Evolutionary conservation across 306 rosid species (phyloP).

Genomic region (Rosa rugosa): DNA sequence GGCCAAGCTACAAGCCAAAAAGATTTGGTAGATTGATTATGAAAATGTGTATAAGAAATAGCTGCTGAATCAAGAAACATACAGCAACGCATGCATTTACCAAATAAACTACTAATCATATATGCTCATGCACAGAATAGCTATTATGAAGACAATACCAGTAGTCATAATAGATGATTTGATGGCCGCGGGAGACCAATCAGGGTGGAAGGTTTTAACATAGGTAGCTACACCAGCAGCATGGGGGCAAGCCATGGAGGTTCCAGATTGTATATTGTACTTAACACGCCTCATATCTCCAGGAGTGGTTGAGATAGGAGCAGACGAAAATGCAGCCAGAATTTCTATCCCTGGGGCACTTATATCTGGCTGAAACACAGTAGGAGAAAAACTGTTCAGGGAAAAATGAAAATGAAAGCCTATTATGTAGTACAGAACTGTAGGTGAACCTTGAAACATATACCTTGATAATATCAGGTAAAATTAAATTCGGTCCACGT

Average conservation of each 20-base stretch:
- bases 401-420: no score
- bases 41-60: no score
- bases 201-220: conserved; percentile 32
- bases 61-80: no score
- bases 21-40: no score
- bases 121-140: conserved; percentile 23
- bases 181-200: conserved; percentile 42
- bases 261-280: conserved; percentile 23
- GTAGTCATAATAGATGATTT: conserved; percentile 34
- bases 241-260: conserved; percentile 37
- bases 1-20: conserved; percentile 15
- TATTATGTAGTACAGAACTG: not conserved
- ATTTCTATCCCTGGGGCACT: conserved; percentile 34
- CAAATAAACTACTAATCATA: not conserved
- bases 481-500: conserved; percentile 27
- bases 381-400: not conserved
- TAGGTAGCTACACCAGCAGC: conserved; percentile 35
- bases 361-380: conserved; percentile 31
- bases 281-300: conserved; percentile 22
- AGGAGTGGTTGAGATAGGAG: not conserved
- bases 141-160: conserved; percentile 20
- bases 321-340: conserved; percentile 28
- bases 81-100: no score
- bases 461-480: conserved; percentile 30
- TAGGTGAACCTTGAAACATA: not conserved